Conservation (phyloP, 139 green algal species). For the Chlorella vulgaris region DNA sequence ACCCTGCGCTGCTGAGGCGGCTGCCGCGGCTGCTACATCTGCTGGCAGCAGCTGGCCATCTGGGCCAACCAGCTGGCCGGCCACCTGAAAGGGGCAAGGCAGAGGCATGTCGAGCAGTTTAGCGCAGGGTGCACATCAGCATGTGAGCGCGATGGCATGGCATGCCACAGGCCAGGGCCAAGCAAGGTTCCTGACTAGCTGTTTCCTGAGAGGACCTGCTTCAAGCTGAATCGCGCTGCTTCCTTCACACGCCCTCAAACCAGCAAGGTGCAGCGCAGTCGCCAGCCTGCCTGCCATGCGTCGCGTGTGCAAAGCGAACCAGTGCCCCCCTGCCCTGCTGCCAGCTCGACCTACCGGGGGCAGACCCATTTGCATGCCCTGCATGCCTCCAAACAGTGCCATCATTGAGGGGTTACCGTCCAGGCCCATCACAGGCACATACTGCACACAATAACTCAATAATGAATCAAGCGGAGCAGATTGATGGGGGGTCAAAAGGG, state of each 20-base stretch:
- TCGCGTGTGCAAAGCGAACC: too few relatives aligned
- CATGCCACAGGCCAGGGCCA: too few relatives aligned
- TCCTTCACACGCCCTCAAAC: too few relatives aligned
- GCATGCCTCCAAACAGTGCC: slow-evolving; percentile 34
- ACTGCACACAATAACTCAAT: slow-evolving; percentile 6
- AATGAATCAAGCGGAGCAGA: too few relatives aligned
- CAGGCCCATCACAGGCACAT: slow-evolving; percentile 37
- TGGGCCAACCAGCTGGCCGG: slow-evolving; percentile 7
- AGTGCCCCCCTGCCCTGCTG: not conserved
- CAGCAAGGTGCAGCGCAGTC: too few relatives aligned
- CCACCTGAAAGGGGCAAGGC: not conserved
- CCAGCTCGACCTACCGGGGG: not conserved
- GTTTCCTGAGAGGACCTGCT: too few relatives aligned
- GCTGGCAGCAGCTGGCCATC: slow-evolving; percentile 21
- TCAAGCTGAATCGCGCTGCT: too few relatives aligned
- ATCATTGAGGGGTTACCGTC: slow-evolving; percentile 30
- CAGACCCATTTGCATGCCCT: slow-evolving; percentile 34
- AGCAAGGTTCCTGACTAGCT: too few relatives aligned
- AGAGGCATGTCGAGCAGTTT: too few relatives aligned
- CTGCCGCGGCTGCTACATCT: not conserved
- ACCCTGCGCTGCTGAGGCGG: not conserved
- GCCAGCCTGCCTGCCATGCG: not conserved
- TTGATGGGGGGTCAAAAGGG: too few relatives aligned
- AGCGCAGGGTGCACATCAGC: too few relatives aligned
- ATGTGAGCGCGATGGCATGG: too few relatives aligned